Percentiles rank a stretch among this genome's conserved stretches.
phyloP scores from a whole-genome alignment of 345 rosid genomes.

The Xanthoceras sorbifolium region DNA sequence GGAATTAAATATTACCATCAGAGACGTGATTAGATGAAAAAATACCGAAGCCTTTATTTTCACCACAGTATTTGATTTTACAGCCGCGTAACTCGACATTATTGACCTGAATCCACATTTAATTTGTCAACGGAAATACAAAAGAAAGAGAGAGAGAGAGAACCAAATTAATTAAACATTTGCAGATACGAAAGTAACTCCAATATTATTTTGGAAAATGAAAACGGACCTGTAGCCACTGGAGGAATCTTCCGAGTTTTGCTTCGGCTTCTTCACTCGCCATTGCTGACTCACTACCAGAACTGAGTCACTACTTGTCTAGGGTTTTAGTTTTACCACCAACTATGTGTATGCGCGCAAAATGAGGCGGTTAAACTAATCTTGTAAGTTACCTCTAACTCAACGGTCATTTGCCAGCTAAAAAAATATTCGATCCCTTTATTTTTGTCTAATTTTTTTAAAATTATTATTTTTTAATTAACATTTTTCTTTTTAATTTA shows the following conservation, averaged over 20 bases:
- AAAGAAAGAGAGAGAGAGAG: neutral
- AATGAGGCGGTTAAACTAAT: too few species aligned
- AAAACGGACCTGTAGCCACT: conserved; percentile 62
- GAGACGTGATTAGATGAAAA: conserved; percentile 46
- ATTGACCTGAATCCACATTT: conserved; percentile 50
- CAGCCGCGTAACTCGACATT: conserved; percentile 74
- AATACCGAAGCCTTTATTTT: conserved; percentile 72
- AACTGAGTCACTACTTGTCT: neutral
- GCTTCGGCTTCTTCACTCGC: conserved; percentile 38
- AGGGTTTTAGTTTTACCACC: neutral
- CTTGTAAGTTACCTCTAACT: too few species aligned
- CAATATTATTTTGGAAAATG: neutral
- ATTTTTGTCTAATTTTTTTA: too few species aligned
- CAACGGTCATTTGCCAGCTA: too few species aligned
- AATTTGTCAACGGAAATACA: neutral
- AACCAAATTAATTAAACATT: neutral
- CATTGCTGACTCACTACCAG: conserved; percentile 30
- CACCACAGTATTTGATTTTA: conserved; percentile 54
- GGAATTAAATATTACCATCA: conserved; percentile 41
- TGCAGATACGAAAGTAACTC: too few species aligned
- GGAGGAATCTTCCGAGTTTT: conserved; percentile 55
- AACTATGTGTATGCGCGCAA: neutral
- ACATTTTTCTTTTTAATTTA: too few species aligned
- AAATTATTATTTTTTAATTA: too few species aligned
- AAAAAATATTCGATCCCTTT: too few species aligned